Evolutionary conservation across 169 alveolate species (phyloP).

Genomic region (Eimeria praecox): DNA sequence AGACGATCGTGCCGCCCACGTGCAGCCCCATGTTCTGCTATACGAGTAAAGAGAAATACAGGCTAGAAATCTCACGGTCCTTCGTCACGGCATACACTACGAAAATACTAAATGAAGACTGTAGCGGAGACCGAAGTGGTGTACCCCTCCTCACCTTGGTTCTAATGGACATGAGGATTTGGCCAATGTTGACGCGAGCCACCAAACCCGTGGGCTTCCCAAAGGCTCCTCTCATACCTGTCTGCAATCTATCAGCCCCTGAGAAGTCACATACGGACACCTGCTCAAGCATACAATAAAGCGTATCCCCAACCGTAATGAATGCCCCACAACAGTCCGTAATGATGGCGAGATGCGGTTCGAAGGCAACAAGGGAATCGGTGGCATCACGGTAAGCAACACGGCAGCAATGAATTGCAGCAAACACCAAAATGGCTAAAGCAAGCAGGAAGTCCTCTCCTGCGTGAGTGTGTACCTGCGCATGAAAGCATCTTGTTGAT

Average conservation of each 20-base stretch:
- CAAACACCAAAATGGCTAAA: background rate
- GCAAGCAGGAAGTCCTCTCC: background rate
- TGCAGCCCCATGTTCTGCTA: background rate
- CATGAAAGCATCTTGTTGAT: slow-evolving; percentile 99
- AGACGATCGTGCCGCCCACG: no score
- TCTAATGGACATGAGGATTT: slow-evolving; percentile 97
- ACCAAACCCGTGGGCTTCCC: slow-evolving; percentile 99
- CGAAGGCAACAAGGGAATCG: background rate
- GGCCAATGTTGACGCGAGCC: slow-evolving; percentile 98
- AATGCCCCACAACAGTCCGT: background rate
- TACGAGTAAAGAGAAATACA: background rate
- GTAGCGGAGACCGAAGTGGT: background rate
- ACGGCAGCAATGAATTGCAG: background rate
- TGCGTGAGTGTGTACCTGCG: slow-evolving; percentile 92
- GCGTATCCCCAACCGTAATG: background rate
- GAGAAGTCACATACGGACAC: background rate
- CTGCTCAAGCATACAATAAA: background rate
- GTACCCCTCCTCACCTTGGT: slow-evolving; percentile 87
- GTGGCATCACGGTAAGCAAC: background rate
- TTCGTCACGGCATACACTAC: background rate
- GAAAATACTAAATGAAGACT: background rate
- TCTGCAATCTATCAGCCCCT: slow-evolving; percentile 85
- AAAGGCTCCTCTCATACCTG: slow-evolving; percentile 99
- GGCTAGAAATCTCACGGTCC: background rate
- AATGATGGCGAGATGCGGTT: background rate